Base-by-base conservation (phyloP, 352 stramenopile species). In the Lagenidium sp. region DNA sequence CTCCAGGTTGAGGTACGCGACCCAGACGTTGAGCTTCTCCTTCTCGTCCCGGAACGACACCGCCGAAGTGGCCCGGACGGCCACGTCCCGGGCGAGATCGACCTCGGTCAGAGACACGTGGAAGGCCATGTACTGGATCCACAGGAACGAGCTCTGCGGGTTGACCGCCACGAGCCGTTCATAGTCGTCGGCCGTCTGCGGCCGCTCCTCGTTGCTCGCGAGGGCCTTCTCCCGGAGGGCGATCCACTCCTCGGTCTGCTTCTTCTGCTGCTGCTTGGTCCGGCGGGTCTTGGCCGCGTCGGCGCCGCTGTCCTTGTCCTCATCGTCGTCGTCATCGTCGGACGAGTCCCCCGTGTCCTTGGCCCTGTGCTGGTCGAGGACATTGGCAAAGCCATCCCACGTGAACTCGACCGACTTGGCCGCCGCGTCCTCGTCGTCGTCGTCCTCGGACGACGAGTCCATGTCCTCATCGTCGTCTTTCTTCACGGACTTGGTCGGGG, bases 71-170 rank as follows among this genome's bases (percentile, higher is more conserved):
- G 94, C 94, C 35, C 90, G 81, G 32, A 91, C 67, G 0, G 92
- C 95, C 39, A 98, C 92, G 56, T 94, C 88, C 8, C 94, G 83
- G 23, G 93, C 94, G 35, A 94, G 65, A 7, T 86, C 81, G 39
- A 98, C 79, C 52, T 98, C 91, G 26, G 90, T 97, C 18, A 98
- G 65, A 29, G 89, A 96, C 25, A 98, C 69, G 63, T 98, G 85
- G 70, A 97, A 98, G 13, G 95, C 95, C 94, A 98, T 98, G 74
- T 97, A 98, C 56, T 95, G 86, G 55, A 98, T 98, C 94, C 94
- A 98, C 50, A 97, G 45, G 65, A 95, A 97, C 37, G 92, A 97
- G 53, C 81, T 96, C 60, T 98, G 95, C 13, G 95, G 95, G 41
- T 82, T 94, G 38, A 92, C 87, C 10, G 88, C 89, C 38, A 98